A percentile compares a stretch with the other conserved stretches of the same genome.
These are phyloP conservation scores for Plenodomus biglobosus DNA, from an alignment of 2,329 filamentous ascomycete genomes.

Conservation along the genomic window DNA sequence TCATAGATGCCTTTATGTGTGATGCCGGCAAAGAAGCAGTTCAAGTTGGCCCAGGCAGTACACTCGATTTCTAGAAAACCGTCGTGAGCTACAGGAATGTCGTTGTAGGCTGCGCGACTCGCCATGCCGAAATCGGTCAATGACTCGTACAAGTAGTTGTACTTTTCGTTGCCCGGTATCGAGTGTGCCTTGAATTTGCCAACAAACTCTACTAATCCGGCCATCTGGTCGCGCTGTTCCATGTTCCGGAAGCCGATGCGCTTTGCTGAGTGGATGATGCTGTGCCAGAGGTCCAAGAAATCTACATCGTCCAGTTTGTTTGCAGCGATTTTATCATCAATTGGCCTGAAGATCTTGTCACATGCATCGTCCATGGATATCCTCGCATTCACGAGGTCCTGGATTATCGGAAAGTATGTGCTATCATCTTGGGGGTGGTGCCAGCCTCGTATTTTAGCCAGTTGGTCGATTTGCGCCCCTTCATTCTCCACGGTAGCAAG, in stretches of 20 bases:
- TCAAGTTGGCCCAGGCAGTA: slow-evolving; percentile 35
- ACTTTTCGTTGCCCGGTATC: slow-evolving; percentile 18
- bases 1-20: slow-evolving; percentile 18
- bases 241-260: slow-evolving; percentile 18
- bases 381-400: slow-evolving; percentile 24
- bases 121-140: slow-evolving; percentile 29
- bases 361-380: slow-evolving; percentile 17
- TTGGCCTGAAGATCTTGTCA: slow-evolving; percentile 23
- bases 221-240: slow-evolving; percentile 18
- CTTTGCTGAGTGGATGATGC: slow-evolving; percentile 35
- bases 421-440: slow-evolving; percentile 29
- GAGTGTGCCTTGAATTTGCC: slow-evolving; percentile 29
- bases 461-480: slow-evolving; percentile 30
- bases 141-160: slow-evolving; percentile 21
- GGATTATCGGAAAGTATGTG: slow-evolving; percentile 23
- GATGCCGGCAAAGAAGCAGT: slow-evolving; percentile 35
- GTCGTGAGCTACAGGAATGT: slow-evolving; percentile 21
- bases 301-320: slow-evolving; percentile 20
- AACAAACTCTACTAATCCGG: slow-evolving; percentile 26
- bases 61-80: slow-evolving; percentile 25
- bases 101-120: slow-evolving; percentile 35
- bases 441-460: slow-evolving; percentile 35
- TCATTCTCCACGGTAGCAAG: slow-evolving; percentile 18
- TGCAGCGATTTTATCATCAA: slow-evolving; percentile 29
- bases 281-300: slow-evolving; percentile 34